A percentile compares a stretch with the other conserved stretches of the same genome.
phyloP scores from a whole-genome alignment of 768 basidiomycete genomes.

The Mycena venus region DNA sequence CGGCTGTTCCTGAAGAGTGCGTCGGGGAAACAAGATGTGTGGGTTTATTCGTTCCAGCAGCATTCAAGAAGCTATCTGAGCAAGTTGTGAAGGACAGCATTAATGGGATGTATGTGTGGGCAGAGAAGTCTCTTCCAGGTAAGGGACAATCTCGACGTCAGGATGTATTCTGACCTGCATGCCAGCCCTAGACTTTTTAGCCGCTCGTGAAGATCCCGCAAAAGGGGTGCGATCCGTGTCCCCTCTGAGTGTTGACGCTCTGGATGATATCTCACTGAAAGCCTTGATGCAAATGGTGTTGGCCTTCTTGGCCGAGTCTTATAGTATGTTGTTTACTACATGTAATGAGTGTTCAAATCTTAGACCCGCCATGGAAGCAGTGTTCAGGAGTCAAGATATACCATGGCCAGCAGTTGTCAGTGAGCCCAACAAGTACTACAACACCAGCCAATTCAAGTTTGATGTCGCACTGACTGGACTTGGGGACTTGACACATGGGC shows the following conservation, averaged over 20 bases:
- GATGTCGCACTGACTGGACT: not conserved
- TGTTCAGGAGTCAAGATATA: slow-evolving; percentile 1
- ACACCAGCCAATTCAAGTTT: not conserved
- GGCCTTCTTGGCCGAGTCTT: not conserved
- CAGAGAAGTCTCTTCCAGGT: not conserved
- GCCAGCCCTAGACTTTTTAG: not conserved
- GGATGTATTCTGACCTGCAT: not conserved
- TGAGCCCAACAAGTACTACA: slow-evolving; percentile 2
- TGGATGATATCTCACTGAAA: not conserved
- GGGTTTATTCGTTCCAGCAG: not conserved
- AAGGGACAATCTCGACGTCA: not conserved
- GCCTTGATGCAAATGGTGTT: not conserved
- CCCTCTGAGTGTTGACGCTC: not conserved
- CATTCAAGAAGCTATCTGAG: not conserved
- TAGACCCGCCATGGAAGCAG: not conserved
- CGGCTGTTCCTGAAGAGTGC: not conserved
- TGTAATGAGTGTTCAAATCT: not conserved
- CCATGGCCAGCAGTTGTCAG: not conserved
- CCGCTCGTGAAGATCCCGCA: not conserved
- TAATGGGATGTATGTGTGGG: not conserved
- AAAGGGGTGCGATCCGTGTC: not conserved
- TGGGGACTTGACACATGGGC: not conserved
- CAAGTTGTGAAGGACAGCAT: not conserved
- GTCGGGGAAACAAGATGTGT: slow-evolving; percentile 4
- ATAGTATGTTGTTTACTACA: not conserved